A percentile compares a stretch with the other conserved stretches of the same genome.
phyloP scores from a whole-genome alignment of 768 basidiomycete species.

The Psilocybe sp. region DNA sequence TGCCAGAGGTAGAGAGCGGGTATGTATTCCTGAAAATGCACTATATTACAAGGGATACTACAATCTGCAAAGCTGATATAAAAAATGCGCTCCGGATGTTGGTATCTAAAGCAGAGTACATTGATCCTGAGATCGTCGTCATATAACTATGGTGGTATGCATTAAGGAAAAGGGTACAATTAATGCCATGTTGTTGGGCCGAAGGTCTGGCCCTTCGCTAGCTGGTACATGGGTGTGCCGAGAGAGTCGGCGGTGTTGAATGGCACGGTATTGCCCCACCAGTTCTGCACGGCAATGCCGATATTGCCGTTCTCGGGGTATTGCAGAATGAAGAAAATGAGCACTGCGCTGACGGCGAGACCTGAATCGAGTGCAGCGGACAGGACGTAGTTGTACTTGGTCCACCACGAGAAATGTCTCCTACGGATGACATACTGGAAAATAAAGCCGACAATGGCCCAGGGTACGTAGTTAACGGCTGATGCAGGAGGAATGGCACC shows the following conservation, averaged over 20 bases:
- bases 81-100: too few relatives aligned
- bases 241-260: conserved; percentile 37
- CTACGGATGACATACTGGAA: conserved; percentile 63
- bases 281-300: conserved; percentile 51
- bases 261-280: conserved; percentile 72
- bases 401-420: conserved; percentile 65
- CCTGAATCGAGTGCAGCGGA: conserved; percentile 73
- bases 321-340: conserved; percentile 62
- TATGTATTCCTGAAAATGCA: too few relatives aligned
- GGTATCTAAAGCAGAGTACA: too few relatives aligned
- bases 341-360: conserved; percentile 52
- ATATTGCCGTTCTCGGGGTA: conserved; percentile 62
- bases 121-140: too few relatives aligned
- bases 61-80: too few relatives aligned
- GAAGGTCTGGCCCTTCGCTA: conserved; percentile 23
- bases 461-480: conserved; percentile 67
- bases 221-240: conserved; percentile 31
- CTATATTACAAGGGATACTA: too few relatives aligned
- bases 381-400: conserved; percentile 69
- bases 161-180: too few relatives aligned
- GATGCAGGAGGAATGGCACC: conserved; percentile 63
- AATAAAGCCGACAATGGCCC: conserved; percentile 62
- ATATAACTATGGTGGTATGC: too few relatives aligned
- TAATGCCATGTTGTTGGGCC: conserved; percentile 2
- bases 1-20: too few relatives aligned